Conservation (phyloP, 768 basidiomycete species). For the Mycena filopes region DNA sequence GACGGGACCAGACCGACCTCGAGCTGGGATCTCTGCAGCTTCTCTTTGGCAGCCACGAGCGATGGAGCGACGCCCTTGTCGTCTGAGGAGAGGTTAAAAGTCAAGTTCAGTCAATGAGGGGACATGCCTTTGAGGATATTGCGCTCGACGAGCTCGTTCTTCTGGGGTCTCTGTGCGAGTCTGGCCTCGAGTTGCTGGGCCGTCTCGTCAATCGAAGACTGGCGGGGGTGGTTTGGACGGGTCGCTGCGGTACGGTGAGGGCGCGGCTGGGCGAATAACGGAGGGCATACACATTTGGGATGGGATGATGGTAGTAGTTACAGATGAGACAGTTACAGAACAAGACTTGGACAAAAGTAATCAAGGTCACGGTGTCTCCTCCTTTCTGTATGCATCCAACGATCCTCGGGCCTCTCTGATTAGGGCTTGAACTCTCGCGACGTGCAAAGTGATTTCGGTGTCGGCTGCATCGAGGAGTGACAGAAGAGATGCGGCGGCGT, state of each 20-base stretch:
- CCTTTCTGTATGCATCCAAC: conserved; percentile 36
- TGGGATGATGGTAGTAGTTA: conserved; percentile 30
- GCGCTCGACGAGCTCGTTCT: conserved; percentile 69
- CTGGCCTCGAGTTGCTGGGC: conserved; percentile 62
- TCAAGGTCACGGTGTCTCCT: conserved; percentile 20
- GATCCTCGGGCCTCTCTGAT: conserved; percentile 38
- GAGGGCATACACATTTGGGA: conserved; percentile 23
- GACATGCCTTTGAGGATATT: conserved; percentile 75
- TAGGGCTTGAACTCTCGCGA: conserved; percentile 34
- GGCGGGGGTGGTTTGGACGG: conserved; percentile 25
- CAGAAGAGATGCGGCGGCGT: conserved; percentile 42
- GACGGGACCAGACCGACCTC: conserved; percentile 61
- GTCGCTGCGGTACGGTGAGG: conserved; percentile 15
- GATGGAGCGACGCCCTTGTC: conserved; percentile 69
- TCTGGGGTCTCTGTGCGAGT: conserved; percentile 65
- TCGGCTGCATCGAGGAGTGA: conserved; percentile 48
- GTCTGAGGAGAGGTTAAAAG: conserved; percentile 50
- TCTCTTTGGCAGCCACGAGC: conserved; percentile 67
- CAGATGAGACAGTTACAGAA: conserved; percentile 6
- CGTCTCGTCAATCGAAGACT: conserved; percentile 39
- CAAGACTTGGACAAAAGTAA: background rate
- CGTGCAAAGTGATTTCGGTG: conserved; percentile 42
- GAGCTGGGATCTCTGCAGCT: conserved; percentile 69
- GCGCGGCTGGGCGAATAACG: background rate
- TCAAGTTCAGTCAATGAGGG: background rate